Evolutionary conservation across 1,139 yeast species (phyloP).

Genomic region (Suhomyces anneliseae): DNA sequence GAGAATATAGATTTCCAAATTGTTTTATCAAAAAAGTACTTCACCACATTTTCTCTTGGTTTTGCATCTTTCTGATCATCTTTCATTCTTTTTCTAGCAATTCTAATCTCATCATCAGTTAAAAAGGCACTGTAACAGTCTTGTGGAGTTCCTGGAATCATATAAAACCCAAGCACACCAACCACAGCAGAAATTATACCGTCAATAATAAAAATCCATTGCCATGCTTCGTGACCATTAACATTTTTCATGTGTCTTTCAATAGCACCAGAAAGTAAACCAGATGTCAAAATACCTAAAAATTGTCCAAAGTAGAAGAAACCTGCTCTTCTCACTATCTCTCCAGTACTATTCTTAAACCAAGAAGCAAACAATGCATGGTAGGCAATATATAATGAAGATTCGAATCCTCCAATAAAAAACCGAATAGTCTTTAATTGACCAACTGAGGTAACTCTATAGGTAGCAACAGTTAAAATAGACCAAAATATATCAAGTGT

Average conservation of each 20-base stretch:
- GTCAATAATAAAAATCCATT: slow-evolving; percentile 72
- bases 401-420: slow-evolving; percentile 60
- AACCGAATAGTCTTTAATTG: slow-evolving; percentile 59
- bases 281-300: slow-evolving; percentile 61
- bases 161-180: slow-evolving; percentile 59
- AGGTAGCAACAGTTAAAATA: slow-evolving; percentile 56
- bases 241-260: slow-evolving; percentile 45
- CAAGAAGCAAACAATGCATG: slow-evolving; percentile 61
- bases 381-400: slow-evolving; percentile 55
- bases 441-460: slow-evolving; percentile 43
- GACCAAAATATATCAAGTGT: slow-evolving; percentile 64
- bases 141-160: slow-evolving; percentile 68
- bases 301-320: slow-evolving; percentile 59
- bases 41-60: slow-evolving; percentile 26
- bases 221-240: slow-evolving; percentile 60
- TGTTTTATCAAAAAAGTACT: slow-evolving; percentile 22
- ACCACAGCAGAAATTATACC: slow-evolving; percentile 59
- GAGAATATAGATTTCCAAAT: slow-evolving; percentile 23
- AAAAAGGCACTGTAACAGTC: slow-evolving; percentile 54
- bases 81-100: slow-evolving; percentile 56
- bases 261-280: slow-evolving; percentile 60
- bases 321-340: slow-evolving; percentile 58
- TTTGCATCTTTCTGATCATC: slow-evolving; percentile 35
- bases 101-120: slow-evolving; percentile 59
- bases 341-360: slow-evolving; percentile 50